Evolutionary conservation across 164 flowering plant species (phyloP), one percentile per base, ranked within the genome.

Genomic region (Akebia trifoliata): DNA sequence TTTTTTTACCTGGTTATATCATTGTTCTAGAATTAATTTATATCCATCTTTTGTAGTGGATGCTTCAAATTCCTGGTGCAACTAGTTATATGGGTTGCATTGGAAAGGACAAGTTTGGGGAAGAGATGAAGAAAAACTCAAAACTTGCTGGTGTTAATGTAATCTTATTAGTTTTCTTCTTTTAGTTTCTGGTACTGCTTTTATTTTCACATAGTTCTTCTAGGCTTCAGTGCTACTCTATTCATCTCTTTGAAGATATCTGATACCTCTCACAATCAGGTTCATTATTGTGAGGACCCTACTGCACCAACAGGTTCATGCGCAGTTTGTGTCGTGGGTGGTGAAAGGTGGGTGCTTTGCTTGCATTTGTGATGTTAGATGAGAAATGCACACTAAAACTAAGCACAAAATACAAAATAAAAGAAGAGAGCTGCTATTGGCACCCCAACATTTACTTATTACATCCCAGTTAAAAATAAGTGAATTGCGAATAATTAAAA

Each of bases 41-140:
- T 47, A 53, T 42, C 39, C 66, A 6, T 47, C 18, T 54, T 48
- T 58, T 76, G 44, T 77, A 94, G 99, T 94, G 99, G 97, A 79
- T 94, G 93, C 87, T 94, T 62, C 99, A 90, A 81, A 74, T 59
- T 62, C 97, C 98, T 60, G 90, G 95, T 46, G 87, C 98, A 60
- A 84, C 98, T 9, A 77, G 96, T 66, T 94, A 75, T 59, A 93
- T 93, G 53, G 97, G 99, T 31, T 82, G 81, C 79, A 85, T 90
- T 72, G 97, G 97, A 56, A 90, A 87, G 72, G 97, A 93, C 73
- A 93, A 87, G 63, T 93, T 70, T 70, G 99, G 96, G n/a, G 91
- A 83, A 70, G 96, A 85, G 74, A 90, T 90, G 99, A 84, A 83
- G 80, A 88, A 84, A 59, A 64, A 75, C 62, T 68, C 89, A 14